phyloP scores from a whole-genome alignment of 768 basidiomycete species.

The Pilatotrama ljubarskyi region DNA sequence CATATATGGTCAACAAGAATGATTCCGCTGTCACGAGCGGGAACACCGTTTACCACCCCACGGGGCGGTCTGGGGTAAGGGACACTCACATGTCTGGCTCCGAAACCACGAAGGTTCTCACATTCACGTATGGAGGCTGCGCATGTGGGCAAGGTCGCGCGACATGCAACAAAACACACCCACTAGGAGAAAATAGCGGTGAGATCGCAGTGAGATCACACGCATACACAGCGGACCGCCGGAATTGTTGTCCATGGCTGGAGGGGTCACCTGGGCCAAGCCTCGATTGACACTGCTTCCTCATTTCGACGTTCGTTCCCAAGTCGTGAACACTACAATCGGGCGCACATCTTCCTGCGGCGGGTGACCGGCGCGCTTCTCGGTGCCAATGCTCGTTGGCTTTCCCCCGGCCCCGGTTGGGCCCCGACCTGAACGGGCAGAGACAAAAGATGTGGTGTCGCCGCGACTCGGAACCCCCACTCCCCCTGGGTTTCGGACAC shows the following conservation, averaged over 20 bases:
- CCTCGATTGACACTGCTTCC: neutral
- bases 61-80: slow-evolving; percentile 10
- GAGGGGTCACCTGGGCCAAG: neutral
- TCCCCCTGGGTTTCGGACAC: no score
- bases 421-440: no score
- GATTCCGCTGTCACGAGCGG: slow-evolving; percentile 5
- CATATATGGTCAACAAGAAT: slow-evolving; percentile 13
- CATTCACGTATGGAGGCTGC: neutral
- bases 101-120: neutral
- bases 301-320: neutral
- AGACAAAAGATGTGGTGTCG: no score
- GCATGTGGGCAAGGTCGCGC: neutral
- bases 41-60: slow-evolving; percentile 8
- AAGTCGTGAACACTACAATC: neutral
- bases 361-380: no score
- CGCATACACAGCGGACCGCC: slow-evolving; percentile 7
- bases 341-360: neutral
- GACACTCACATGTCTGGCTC: neutral
- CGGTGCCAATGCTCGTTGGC: no score
- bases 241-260: neutral
- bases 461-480: no score
- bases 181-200: neutral
- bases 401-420: no score
- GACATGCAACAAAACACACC: neutral
- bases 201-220: slow-evolving; percentile 10